Evolutionary conservation across 2,329 filamentous ascomycete genomes (phyloP), one percentile per base, ranked within the genome.

Genomic region (Seiridium cupressi): DNA sequence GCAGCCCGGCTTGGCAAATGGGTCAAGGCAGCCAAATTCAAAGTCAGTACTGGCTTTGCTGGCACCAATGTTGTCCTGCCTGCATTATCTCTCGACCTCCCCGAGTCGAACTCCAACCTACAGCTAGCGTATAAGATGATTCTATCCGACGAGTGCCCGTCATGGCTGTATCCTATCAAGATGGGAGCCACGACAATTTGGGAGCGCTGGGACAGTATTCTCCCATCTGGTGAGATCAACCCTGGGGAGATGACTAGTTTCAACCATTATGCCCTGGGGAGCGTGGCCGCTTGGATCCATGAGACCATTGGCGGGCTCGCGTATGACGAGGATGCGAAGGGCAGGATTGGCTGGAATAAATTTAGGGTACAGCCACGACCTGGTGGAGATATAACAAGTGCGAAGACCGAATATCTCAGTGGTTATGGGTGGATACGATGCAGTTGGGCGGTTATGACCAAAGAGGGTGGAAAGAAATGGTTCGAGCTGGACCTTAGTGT

Each of bases 181-280:
- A 75, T 75, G 71, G 71, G 70, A 40, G 73, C 70, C 1, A 77
- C 75, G 1, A 76, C 73, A 0, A 70, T 72, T 3, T 77, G 74
- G 74, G 73, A 77, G 63, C 68, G 75, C 6, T 76, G 74, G 74
- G 71, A 77, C 55, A 69, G 68, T 26, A 67, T 77, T 60, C 61
- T 74, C 10, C 70, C 71, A 0, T 66, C 74, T 54, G 73, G 72
- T 1, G 64, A 53, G 1, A 67, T 76, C 32, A 76, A 76, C 56
- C 68, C 72, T 0, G 70, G 74, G 1, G 58, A 66, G 18, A 76
- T 76, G 75, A 77, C 73, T 0, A 74, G 71, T 48, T 71, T 74
- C 60, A 74, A 77, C 59, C 74, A 77, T 59, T 76, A 76, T 53
- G 73, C 74, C 0, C 68, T 76, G 2, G 74, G 74, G 5, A 68